These are phyloP conservation scores for Metschnikowia similis DNA, from an alignment of 805 yeast species.

Conservation along the genomic window DNA sequence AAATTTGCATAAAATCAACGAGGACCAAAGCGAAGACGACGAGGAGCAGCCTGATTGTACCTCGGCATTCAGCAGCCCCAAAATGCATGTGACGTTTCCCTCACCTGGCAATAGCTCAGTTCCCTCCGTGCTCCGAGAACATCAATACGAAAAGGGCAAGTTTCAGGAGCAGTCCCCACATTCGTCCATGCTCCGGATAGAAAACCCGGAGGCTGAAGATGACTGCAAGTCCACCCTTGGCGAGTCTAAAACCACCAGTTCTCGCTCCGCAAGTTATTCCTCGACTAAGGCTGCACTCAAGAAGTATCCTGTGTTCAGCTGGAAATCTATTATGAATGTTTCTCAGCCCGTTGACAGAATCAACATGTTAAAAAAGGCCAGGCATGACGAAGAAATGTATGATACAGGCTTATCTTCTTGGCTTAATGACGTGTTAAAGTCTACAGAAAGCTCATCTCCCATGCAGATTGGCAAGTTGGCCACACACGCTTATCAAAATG, in stretches of 20 bases:
- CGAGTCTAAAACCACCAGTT: not conserved
- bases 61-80: slow-evolving; percentile 8
- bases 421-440: slow-evolving; percentile 46
- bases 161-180: slow-evolving; percentile 12
- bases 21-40: slow-evolving; percentile 28
- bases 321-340: slow-evolving; percentile 38
- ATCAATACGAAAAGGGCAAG: slow-evolving; percentile 8
- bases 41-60: slow-evolving; percentile 11
- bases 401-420: slow-evolving; percentile 60
- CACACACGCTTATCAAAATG: slow-evolving; percentile 61
- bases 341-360: slow-evolving; percentile 42
- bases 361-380: slow-evolving; percentile 38
- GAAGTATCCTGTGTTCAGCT: slow-evolving; percentile 33
- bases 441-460: slow-evolving; percentile 27
- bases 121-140: slow-evolving; percentile 14
- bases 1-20: slow-evolving; percentile 29
- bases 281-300: not conserved
- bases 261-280: not conserved
- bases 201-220: slow-evolving; percentile 1
- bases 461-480: slow-evolving; percentile 53
- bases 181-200: slow-evolving; percentile 5
- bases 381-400: slow-evolving; percentile 37
- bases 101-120: slow-evolving; percentile 6
- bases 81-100: not conserved
- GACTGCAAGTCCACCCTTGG: not conserved